Percentiles rank a stretch among this genome's conserved stretches.
Evolutionary conservation across 139 green algal genomes (phyloP).

Genomic region (Micractinium sp.): DNA sequence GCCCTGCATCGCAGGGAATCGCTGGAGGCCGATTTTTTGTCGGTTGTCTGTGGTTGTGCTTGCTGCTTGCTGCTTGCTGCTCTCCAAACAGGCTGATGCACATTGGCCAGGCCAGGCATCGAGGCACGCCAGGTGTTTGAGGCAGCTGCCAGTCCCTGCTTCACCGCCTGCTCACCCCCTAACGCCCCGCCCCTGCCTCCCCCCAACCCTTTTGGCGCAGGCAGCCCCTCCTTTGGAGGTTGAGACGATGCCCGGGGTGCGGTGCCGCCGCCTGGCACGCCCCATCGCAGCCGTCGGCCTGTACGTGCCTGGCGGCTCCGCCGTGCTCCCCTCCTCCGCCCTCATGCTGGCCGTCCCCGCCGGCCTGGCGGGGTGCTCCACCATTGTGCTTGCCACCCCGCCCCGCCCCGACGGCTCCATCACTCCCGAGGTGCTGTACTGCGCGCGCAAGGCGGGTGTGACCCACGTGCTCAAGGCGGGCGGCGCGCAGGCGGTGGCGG

Average conservation of each 20-base stretch:
- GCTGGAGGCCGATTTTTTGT: not conserved
- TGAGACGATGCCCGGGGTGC: constrained; percentile 96
- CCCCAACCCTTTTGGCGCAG: constrained; percentile 69
- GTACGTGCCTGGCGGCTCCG: constrained; percentile 97
- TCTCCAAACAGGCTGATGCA: too few species aligned
- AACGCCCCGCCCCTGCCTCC: not conserved
- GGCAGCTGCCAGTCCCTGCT: not conserved
- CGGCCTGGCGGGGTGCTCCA: constrained; percentile 86
- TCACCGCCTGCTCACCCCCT: not conserved
- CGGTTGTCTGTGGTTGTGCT: too few species aligned
- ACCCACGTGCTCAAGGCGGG: constrained; percentile 97
- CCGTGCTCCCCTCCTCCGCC: constrained; percentile 92
- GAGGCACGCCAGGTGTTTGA: too few species aligned
- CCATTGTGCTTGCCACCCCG: constrained; percentile 97
- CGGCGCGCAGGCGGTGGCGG: constrained; percentile 94
- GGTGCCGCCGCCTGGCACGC: constrained; percentile 74
- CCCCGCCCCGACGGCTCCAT: constrained; percentile 82
- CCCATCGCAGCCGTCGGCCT: constrained; percentile 89
- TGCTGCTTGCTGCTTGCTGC: too few species aligned
- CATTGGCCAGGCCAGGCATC: not conserved
- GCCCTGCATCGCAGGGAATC: not conserved
- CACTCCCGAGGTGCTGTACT: constrained; percentile 92
- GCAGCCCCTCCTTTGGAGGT: constrained; percentile 64
- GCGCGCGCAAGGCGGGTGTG: constrained; percentile 92
- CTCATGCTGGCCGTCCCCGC: constrained; percentile 97